phyloP scores from a whole-genome alignment of 192 early-diverging fungal species.

The Backusella parvicylindrica region DNA sequence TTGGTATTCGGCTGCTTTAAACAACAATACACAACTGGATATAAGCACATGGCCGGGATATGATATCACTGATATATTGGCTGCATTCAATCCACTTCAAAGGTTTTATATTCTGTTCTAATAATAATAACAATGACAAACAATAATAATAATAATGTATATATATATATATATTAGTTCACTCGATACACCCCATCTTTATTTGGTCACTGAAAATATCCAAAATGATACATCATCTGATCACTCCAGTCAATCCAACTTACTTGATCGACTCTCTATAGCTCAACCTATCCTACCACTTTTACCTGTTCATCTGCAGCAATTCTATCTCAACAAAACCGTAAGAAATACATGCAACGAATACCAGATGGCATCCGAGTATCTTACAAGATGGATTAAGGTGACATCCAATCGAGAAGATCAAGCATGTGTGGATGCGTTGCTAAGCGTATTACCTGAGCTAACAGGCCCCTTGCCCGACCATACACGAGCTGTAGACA shows the following conservation, averaged over 20 bases:
- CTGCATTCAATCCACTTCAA: slow-evolving; percentile 16
- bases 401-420: neutral
- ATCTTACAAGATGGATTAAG: slow-evolving; percentile 60
- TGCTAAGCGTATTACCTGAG: neutral
- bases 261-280: slow-evolving; percentile 46
- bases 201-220: neutral
- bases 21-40: neutral
- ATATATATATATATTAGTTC: slow-evolving; percentile 1
- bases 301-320: slow-evolving; percentile 46
- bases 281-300: slow-evolving; percentile 49
- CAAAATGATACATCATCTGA: slow-evolving; percentile 29
- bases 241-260: slow-evolving; percentile 48
- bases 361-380: slow-evolving; percentile 70
- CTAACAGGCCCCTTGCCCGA: neutral
- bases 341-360: slow-evolving; percentile 60
- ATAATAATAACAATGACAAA: too few relatives aligned
- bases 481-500: slow-evolving; percentile 26
- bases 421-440: neutral
- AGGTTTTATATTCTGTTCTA: too few relatives aligned
- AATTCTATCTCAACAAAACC: slow-evolving; percentile 43
- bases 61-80: slow-evolving; percentile 22
- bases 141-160: too few relatives aligned
- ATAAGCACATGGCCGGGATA: slow-evolving; percentile 18
- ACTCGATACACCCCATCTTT: neutral
- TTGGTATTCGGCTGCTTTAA: slow-evolving; percentile 12